phyloP scores from a whole-genome alignment of 179 eudicot species.

The Heliamphora pulchella region DNA sequence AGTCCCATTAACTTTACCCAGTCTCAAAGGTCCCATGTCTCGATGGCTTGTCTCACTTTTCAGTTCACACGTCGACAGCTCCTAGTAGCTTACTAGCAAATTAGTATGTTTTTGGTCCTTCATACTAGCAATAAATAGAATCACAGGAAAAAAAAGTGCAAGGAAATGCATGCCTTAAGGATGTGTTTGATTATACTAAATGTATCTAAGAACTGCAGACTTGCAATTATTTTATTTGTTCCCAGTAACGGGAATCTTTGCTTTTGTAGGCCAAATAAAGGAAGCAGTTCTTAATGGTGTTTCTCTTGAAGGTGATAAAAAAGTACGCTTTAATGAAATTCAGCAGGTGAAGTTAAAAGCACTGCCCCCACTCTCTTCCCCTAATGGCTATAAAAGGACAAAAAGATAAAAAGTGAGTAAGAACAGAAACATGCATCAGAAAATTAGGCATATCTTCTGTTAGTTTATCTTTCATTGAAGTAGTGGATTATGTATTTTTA shows the following conservation, averaged over 20 bases:
- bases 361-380: no score
- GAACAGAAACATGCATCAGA: not conserved
- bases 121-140: not conserved
- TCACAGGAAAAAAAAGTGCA: not conserved
- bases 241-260: not conserved
- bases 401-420: not conserved
- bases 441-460: not conserved
- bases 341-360: no score
- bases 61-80: no score
- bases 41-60: not conserved
- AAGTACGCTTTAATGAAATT: constrained; percentile 80
- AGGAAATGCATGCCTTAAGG: no score
- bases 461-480: not conserved
- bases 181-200: no score
- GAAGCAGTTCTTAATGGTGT: constrained; percentile 84
- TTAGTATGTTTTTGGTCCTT: not conserved
- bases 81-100: not conserved
- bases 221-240: not conserved
- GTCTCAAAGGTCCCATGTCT: not conserved
- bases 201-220: not conserved
- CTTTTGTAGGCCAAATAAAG: constrained; percentile 58
- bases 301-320: constrained; percentile 85
- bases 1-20: not conserved
- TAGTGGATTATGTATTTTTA: not conserved
- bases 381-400: not conserved